These are phyloP conservation scores for Didymella glomerata DNA, from an alignment of 2,329 filamentous ascomycete species.

Conservation along the genomic window DNA sequence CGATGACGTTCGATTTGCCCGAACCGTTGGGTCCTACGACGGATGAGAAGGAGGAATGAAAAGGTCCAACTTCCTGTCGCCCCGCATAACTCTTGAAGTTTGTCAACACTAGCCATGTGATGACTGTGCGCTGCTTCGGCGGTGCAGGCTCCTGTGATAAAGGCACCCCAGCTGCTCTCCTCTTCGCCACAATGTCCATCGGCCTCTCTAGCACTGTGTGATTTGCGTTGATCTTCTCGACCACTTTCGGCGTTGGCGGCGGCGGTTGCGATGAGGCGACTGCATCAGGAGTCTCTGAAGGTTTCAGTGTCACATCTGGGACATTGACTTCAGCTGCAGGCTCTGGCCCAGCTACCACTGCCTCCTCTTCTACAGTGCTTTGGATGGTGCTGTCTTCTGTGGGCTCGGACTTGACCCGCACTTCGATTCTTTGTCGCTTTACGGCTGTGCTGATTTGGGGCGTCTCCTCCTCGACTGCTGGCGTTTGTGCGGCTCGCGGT, in stretches of 20 bases:
- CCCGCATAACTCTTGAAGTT: slow-evolving; percentile 99
- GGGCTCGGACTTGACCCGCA: slow-evolving; percentile 56
- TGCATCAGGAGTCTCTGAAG: slow-evolving; percentile 15
- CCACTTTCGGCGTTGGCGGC: slow-evolving; percentile 42
- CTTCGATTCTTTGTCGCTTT: slow-evolving; percentile 42
- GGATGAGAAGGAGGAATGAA: slow-evolving; percentile 96
- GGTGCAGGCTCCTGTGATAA: slow-evolving; percentile 76
- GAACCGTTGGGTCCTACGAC: slow-evolving; percentile 98
- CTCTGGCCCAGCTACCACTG: slow-evolving; percentile 8
- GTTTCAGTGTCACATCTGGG: slow-evolving; percentile 17
- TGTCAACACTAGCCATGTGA: slow-evolving; percentile 87
- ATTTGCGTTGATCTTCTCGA: slow-evolving; percentile 78
- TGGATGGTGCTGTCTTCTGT: slow-evolving; percentile 60
- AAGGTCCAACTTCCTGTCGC: slow-evolving; percentile 92
- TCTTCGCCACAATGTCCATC: slow-evolving; percentile 92
- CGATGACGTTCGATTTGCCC: slow-evolving; percentile 98
- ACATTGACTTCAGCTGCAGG: slow-evolving; percentile 32
- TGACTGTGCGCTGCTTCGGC: slow-evolving; percentile 87
- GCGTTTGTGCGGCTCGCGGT: slow-evolving; percentile 13
- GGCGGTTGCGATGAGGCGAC: slow-evolving; percentile 51
- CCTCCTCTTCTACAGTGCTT: slow-evolving; percentile 68
- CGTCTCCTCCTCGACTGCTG: slow-evolving; percentile 11
- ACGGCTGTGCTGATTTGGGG: slow-evolving; percentile 58
- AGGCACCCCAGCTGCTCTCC: slow-evolving; percentile 70
- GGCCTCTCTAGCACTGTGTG: slow-evolving; percentile 84